Evolutionary conservation across 2,329 filamentous ascomycete species (phyloP).

Genomic region (Pseudogymnoascus sp.): DNA sequence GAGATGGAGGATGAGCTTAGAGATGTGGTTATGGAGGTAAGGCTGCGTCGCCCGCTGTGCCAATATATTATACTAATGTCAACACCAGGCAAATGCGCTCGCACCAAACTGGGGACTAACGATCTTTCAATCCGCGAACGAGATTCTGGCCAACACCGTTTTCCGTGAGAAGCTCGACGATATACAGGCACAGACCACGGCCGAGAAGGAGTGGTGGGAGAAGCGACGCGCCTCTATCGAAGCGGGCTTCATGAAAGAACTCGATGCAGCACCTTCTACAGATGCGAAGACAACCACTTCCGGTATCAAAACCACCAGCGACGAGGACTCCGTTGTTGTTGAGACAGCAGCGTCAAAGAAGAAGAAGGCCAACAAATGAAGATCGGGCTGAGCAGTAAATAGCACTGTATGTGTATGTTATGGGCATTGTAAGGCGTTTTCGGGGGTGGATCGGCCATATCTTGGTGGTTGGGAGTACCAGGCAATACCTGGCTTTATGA

Average conservation of each 20-base stretch:
- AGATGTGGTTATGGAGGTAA: constrained; percentile 87
- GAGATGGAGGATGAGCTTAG: constrained; percentile 95
- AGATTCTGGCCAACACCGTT: constrained; percentile 79
- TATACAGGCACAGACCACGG: constrained; percentile 60
- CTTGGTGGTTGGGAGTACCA: constrained; percentile 6
- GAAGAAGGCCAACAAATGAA: constrained; percentile 60
- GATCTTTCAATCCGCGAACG: constrained; percentile 96
- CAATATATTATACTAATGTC: constrained; percentile 19
- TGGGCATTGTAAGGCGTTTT: constrained; percentile 10
- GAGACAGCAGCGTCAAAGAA: constrained; percentile 50
- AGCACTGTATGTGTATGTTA: constrained; percentile 10
- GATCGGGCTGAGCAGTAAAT: not conserved
- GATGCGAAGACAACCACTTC: constrained; percentile 32
- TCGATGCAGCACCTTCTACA: constrained; percentile 56
- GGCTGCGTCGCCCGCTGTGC: constrained; percentile 17
- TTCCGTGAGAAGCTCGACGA: constrained; percentile 70
- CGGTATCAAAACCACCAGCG: constrained; percentile 42
- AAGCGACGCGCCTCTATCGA: constrained; percentile 68
- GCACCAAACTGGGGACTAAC: constrained; percentile 81
- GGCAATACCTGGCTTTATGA: constrained; percentile 4
- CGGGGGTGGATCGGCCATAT: not conserved
- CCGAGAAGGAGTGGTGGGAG: constrained; percentile 90
- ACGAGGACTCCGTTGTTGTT: constrained; percentile 73
- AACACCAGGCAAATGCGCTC: constrained; percentile 75
- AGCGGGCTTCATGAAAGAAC: constrained; percentile 75